Evolutionary conservation across 306 rosid species (phyloP).

Genomic region (Sechiopsis laciniata): DNA sequence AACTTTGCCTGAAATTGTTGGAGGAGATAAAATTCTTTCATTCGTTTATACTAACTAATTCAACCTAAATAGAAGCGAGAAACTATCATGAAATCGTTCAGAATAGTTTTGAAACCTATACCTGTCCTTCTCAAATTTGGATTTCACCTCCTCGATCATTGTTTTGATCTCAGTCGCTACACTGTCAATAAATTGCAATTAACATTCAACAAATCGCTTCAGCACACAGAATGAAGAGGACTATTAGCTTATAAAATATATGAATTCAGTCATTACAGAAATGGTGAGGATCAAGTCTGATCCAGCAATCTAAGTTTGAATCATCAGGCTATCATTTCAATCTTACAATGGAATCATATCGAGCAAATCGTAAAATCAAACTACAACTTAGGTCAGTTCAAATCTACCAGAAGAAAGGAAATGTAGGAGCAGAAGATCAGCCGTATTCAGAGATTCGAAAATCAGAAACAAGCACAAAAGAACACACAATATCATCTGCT

Average conservation of each 20-base stretch:
- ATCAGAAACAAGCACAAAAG: background rate
- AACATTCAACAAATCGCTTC: background rate
- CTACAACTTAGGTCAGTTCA: background rate
- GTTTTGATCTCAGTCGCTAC: slow-evolving; percentile 74
- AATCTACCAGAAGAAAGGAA: background rate
- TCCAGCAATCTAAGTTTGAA: slow-evolving; percentile 4
- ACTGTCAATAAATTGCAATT: slow-evolving; percentile 40
- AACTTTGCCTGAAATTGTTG: slow-evolving; percentile 56
- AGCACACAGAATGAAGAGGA: background rate
- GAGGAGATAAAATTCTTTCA: background rate
- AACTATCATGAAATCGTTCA: background rate
- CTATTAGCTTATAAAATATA: background rate
- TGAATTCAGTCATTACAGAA: background rate
- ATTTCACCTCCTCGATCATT: slow-evolving; percentile 56
- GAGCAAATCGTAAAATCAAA: background rate
- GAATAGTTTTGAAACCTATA: slow-evolving; percentile 4
- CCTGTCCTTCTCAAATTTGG: slow-evolving; percentile 93
- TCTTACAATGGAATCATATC: background rate
- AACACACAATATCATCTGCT: background rate
- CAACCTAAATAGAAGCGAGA: background rate
- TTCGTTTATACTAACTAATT: background rate
- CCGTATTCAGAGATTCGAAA: background rate
- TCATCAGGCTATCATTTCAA: slow-evolving; percentile 11
- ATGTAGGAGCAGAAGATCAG: background rate
- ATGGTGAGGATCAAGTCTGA: background rate